These are phyloP conservation scores for Aegilops speltoides DNA, from an alignment of 176 grass and related monocot genomes.

Conservation along the genomic window DNA sequence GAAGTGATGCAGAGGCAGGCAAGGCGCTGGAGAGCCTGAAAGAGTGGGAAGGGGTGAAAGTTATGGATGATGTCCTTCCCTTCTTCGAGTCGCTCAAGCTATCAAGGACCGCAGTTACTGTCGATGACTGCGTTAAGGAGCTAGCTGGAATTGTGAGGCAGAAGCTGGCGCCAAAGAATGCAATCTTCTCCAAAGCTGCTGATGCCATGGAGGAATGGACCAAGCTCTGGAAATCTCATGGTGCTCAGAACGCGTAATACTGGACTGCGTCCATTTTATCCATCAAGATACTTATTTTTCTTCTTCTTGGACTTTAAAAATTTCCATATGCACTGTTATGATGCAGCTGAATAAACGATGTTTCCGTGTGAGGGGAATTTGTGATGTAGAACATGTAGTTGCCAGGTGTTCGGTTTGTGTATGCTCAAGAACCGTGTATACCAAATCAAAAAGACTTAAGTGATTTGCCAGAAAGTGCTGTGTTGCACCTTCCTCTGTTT, in stretches of 20 bases:
- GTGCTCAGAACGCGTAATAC: slow-evolving; percentile 32
- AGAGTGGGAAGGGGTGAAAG: slow-evolving; percentile 79
- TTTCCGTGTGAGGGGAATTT: slow-evolving; percentile 29
- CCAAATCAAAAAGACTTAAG: not conserved
- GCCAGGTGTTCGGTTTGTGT: not conserved
- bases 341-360: slow-evolving; percentile 38
- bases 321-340: slow-evolving; percentile 15
- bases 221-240: slow-evolving; percentile 75
- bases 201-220: slow-evolving; percentile 86
- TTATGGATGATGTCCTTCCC: slow-evolving; percentile 78
- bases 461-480: not conserved
- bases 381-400: not conserved
- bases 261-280: not conserved
- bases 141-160: slow-evolving; percentile 63
- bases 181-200: slow-evolving; percentile 57
- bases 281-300: slow-evolving; percentile 14
- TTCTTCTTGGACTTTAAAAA: not conserved
- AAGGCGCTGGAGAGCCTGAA: slow-evolving; percentile 81
- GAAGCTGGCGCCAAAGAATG: slow-evolving; percentile 55
- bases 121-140: slow-evolving; percentile 75
- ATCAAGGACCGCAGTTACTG: slow-evolving; percentile 38
- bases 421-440: not conserved
- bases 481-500: not conserved
- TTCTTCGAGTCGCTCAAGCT: slow-evolving; percentile 70
- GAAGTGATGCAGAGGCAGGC: slow-evolving; percentile 56